phyloP scores from a whole-genome alignment of 1,284 basidiomycete species.

The Anthracocystis walkeri region DNA sequence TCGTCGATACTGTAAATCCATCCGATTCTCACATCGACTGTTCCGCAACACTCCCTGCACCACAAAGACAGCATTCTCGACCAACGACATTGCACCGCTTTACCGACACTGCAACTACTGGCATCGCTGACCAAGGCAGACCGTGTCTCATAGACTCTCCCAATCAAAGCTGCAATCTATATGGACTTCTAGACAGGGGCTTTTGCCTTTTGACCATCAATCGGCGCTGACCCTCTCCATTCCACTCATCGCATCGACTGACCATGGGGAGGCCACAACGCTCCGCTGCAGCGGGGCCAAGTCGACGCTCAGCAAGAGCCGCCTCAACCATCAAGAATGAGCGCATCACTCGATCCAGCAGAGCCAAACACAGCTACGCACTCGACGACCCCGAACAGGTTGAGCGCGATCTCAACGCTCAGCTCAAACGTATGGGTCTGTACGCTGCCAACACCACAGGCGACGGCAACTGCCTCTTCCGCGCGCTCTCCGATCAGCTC shows the following conservation, averaged over 20 bases:
- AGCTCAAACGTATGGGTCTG: constrained; percentile 63
- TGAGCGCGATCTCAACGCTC: constrained; percentile 60
- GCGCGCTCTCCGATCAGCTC: constrained; percentile 74
- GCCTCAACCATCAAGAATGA: constrained; percentile 47
- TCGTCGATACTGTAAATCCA: neutral
- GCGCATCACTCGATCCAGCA: constrained; percentile 51
- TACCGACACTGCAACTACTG: neutral
- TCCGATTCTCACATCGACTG: neutral
- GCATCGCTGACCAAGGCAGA: neutral
- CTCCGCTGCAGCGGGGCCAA: constrained; percentile 38
- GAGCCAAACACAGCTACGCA: constrained; percentile 44
- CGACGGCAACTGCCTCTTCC: constrained; percentile 68
- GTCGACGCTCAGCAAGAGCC: constrained; percentile 36
- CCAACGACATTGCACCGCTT: neutral
- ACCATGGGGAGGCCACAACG: constrained; percentile 45
- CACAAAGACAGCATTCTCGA: neutral
- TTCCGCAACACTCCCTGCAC: neutral
- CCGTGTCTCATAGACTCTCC: no score
- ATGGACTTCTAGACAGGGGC: neutral
- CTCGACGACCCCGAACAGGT: constrained; percentile 63
- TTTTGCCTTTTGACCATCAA: neutral
- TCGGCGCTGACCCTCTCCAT: neutral
- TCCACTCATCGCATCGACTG: neutral
- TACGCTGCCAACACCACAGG: constrained; percentile 68
- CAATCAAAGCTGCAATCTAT: neutral